These are phyloP conservation scores for Plenodomus biglobosus DNA, from an alignment of 2,329 filamentous ascomycete genomes.

Conservation along the genomic window DNA sequence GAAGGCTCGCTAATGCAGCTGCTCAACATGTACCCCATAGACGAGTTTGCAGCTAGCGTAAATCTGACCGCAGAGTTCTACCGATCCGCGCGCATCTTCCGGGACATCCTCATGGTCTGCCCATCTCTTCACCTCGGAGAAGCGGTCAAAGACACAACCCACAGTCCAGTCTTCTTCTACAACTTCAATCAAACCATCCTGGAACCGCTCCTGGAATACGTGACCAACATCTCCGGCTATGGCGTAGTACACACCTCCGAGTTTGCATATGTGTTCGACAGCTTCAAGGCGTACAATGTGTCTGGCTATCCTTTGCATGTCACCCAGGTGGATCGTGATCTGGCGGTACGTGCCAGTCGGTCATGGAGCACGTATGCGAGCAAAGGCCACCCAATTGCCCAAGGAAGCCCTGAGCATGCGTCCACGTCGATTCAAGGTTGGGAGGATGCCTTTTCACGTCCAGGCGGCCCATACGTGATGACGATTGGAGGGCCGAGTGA, in stretches of 20 bases:
- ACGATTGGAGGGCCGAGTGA: slow-evolving; percentile 49
- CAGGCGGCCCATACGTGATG: slow-evolving; percentile 24
- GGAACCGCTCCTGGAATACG: slow-evolving; percentile 45
- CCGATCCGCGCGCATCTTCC: slow-evolving; percentile 52
- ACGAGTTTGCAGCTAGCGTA: slow-evolving; percentile 48
- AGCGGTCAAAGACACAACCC: slow-evolving; percentile 43
- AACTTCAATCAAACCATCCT: slow-evolving; percentile 59
- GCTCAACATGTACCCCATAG: slow-evolving; percentile 38
- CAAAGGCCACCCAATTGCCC: slow-evolving; percentile 29
- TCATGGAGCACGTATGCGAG: slow-evolving; percentile 54
- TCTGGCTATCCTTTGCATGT: slow-evolving; percentile 40
- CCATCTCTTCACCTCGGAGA: slow-evolving; percentile 50
- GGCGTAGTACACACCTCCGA: slow-evolving; percentile 57
- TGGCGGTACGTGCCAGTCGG: slow-evolving; percentile 47
- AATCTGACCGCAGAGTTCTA: slow-evolving; percentile 54
- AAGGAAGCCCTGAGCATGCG: slow-evolving; percentile 11
- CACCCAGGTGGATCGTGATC: slow-evolving; percentile 44
- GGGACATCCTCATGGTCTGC: slow-evolving; percentile 57
- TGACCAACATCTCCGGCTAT: slow-evolving; percentile 41
- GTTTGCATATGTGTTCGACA: slow-evolving; percentile 56
- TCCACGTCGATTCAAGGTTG: slow-evolving; percentile 35
- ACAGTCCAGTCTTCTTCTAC: slow-evolving; percentile 51
- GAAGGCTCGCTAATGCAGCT: slow-evolving; percentile 25
- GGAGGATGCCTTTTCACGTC: slow-evolving; percentile 40
- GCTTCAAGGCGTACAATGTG: slow-evolving; percentile 47